Base-by-base conservation (phyloP, 2,329 filamentous ascomycete genomes). In the Didymella segeticola region DNA sequence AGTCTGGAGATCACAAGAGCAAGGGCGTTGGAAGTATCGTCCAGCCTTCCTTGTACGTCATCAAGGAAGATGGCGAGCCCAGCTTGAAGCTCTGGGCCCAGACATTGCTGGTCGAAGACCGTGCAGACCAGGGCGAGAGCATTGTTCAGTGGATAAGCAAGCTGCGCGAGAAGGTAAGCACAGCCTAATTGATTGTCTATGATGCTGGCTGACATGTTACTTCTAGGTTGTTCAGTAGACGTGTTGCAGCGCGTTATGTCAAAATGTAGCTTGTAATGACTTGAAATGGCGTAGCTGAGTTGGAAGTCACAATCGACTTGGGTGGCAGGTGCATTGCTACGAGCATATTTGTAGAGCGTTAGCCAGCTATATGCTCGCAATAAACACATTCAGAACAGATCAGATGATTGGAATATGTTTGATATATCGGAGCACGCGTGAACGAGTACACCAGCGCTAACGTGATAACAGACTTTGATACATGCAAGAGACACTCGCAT, bases 1-100 rank as follows among this genome's bases (percentile, higher is more conserved):
- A 99, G 86, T 96, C 91, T 74, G 84, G 89, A 51, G 93, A 98
- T 70, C 89, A 96, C 78, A 84, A 87, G 72, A 84, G 89, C 25
- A 90, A 92, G 70, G 92, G 93, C 2, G 93, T 95, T 14, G 95
- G 95, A 59, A 96, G 91, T 75, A 96, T 98, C 62, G 85, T 88
- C n/a, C 86, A 96, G 57, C 95, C 95, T 42, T 91, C 96, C 69
- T 80, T 99, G 1, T 99, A 98, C 73, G 83, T 98, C 66, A 89
- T 98, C 57, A 87, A 93, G 67, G 93, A 98, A 76, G 95, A 98
- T 70, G 95, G 95, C 46, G 95, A 99, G 78, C 95, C 95, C 26
- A 93, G 90, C 68, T 80, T 99, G 74, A 93, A 96, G 78, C 80
- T 98, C 60, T 99, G 95, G 95, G 95, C 95, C 37, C 93, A 97